These are phyloP conservation scores for Jaminaea rosea DNA, from an alignment of 1,284 basidiomycete species.

Conservation along the genomic window DNA sequence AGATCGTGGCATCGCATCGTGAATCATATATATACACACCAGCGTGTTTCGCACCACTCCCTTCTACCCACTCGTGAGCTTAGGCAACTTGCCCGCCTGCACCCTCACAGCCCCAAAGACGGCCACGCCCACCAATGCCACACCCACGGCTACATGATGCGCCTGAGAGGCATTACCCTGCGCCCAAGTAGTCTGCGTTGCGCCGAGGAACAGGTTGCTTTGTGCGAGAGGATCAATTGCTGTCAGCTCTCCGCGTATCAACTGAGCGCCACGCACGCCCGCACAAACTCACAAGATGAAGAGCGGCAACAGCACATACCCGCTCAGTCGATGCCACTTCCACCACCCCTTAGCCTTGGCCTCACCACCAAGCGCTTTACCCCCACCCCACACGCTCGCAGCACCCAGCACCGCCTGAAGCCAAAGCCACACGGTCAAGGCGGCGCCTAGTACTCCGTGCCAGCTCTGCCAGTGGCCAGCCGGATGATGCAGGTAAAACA, in stretches of 20 bases:
- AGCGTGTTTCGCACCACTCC: too few species aligned
- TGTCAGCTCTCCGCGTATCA: not conserved
- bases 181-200: constrained; percentile 25
- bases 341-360: constrained; percentile 19
- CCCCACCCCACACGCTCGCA: constrained; percentile 26
- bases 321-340: constrained; percentile 27
- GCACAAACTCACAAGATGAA: constrained; percentile 13
- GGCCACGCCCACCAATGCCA: constrained; percentile 1
- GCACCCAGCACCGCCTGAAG: constrained; percentile 27
- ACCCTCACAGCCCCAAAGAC: constrained; percentile 8
- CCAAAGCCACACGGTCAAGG: constrained; percentile 19
- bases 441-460: constrained; percentile 27
- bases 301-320: constrained; percentile 21
- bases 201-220: constrained; percentile 14
- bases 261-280: not conserved
- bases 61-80: constrained; percentile 10
- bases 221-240: not conserved
- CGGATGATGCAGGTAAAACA: constrained; percentile 35
- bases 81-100: constrained; percentile 19
- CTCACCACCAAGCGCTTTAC: constrained; percentile 16
- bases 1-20: too few species aligned
- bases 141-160: constrained; percentile 5
- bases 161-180: constrained; percentile 4
- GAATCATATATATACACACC: too few species aligned
- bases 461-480: constrained; percentile 27